Base-by-base conservation (phyloP, 1,284 basidiomycete genomes). In the Salmacisia buchloeana region DNA sequence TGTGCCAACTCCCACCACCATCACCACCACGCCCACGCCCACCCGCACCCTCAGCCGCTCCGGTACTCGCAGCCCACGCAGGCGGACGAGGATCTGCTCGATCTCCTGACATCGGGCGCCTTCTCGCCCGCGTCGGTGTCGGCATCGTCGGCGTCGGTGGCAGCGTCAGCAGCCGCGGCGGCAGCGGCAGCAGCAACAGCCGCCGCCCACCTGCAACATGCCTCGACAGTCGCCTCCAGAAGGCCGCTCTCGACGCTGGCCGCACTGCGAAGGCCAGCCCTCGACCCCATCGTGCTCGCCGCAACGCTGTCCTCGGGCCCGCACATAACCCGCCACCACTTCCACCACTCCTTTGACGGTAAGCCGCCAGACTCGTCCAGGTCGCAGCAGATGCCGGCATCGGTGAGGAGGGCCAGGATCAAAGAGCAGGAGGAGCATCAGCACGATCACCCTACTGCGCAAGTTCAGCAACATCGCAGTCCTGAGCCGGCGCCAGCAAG, bases 281-380 rank as follows among this genome's bases (percentile, higher is more conserved):
- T 78, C 57, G 76, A 78, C 59, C 76, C 76, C 13, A 73, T 77
- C 67, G 69, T 78, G 43, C 63, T 77, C 21, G 75, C 74, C 12
- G 76, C 76, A 1, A 72, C 69, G 59, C 64, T 78, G 6, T 69
- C 64, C 59, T 74, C 74, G 2, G 73, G 72, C 23, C 76, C 75
- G 2, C 72, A 77, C 29, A 69, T 77, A 59, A 78, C 75, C 25
- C 65, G 75, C 4, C 75, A 76, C 62, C 76, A 78, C 41, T 78
- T 77, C 52, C 73, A 76, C 56, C 76, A 78, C 58, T 67, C 72
- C 0, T 76, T 71, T 36, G 46, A 63, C 38, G 68, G 68, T 33
- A 61, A 65, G 34, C 63, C 64, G 59, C 61, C 56, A 3, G 65
- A 68, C 12, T 54, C 9, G 7, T 43, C 62, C 21, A 62, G 46